Conservation (phyloP, 169 alveolate genomes). For the Eimeria brunetti region DNA sequence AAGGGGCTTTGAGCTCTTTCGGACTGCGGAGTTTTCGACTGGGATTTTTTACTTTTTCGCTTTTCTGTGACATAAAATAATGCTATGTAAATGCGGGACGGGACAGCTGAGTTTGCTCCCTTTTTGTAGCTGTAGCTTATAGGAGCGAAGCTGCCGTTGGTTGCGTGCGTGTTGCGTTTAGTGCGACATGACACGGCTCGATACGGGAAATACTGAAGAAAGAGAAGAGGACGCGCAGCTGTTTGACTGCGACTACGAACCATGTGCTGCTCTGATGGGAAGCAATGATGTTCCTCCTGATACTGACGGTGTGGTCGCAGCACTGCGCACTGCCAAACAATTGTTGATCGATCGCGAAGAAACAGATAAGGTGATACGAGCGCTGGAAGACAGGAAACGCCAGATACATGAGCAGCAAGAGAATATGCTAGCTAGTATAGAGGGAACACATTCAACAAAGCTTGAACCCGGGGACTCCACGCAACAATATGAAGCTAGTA, state of each 20-base stretch:
- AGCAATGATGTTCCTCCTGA: not conserved
- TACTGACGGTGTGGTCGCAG: slow-evolving; percentile 34
- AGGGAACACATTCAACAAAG: not conserved
- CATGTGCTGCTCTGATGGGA: slow-evolving; percentile 1
- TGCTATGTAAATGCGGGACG: not conserved
- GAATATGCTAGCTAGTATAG: not conserved
- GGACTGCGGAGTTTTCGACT: not conserved
- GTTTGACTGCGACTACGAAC: slow-evolving; percentile 46
- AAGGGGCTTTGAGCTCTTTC: not conserved
- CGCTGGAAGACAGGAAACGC: slow-evolving; percentile 44
- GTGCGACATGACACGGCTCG: slow-evolving; percentile 76
- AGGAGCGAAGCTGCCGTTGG: slow-evolving; percentile 19
- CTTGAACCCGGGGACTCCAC: not conserved
- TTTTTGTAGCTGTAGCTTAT: not conserved
- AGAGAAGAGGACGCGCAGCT: slow-evolving; percentile 37
- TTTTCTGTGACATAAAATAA: not conserved
- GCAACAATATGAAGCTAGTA: not conserved
- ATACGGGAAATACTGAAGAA: slow-evolving; percentile 28
- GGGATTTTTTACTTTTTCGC: not conserved
- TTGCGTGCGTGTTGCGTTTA: slow-evolving; percentile 77
- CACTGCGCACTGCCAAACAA: slow-evolving; percentile 66
- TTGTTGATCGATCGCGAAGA: slow-evolving; percentile 64
- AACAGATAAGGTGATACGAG: slow-evolving; percentile 37
- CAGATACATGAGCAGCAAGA: slow-evolving; percentile 44
- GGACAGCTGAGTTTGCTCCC: not conserved